A percentile compares a stretch with the other conserved stretches of the same genome.
phyloP scores from a whole-genome alignment of 1,284 basidiomycete genomes.

The Porodaedalea pini region DNA sequence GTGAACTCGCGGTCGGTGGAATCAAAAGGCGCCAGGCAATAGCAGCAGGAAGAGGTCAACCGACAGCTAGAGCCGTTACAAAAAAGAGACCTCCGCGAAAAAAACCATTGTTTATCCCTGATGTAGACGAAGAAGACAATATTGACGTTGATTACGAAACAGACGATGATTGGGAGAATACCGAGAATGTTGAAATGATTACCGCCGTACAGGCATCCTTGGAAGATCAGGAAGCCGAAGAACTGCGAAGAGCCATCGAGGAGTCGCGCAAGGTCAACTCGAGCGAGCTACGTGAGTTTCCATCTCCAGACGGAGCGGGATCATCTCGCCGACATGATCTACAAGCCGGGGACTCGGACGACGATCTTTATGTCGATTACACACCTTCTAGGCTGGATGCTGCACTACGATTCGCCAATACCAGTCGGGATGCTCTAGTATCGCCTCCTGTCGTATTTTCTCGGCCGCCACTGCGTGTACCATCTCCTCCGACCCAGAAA shows the following conservation, averaged over 20 bases:
- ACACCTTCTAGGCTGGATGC: slow-evolving; percentile 20
- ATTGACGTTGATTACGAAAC: slow-evolving; percentile 8
- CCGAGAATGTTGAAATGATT: slow-evolving; percentile 30
- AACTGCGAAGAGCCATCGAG: slow-evolving; percentile 18
- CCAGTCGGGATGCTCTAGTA: slow-evolving; percentile 5
- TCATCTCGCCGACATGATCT: background rate
- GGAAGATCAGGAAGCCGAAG: slow-evolving; percentile 24
- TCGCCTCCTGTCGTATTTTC: slow-evolving; percentile 15
- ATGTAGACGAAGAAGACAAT: slow-evolving; percentile 40
- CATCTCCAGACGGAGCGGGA: background rate
- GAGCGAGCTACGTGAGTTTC: background rate
- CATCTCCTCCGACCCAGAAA: background rate
- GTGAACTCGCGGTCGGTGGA: slow-evolving; percentile 62
- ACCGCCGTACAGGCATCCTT: slow-evolving; percentile 21
- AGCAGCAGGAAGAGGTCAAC: slow-evolving; percentile 31
- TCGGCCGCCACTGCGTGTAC: slow-evolving; percentile 15
- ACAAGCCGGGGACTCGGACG: slow-evolving; percentile 3
- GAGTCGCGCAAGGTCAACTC: slow-evolving; percentile 8
- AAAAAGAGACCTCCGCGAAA: slow-evolving; percentile 32
- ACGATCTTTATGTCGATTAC: slow-evolving; percentile 17
- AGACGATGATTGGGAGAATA: slow-evolving; percentile 15
- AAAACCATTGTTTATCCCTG: slow-evolving; percentile 53
- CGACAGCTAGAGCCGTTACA: slow-evolving; percentile 31
- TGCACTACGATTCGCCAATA: slow-evolving; percentile 16
- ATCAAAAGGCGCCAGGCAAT: slow-evolving; percentile 53